Percentiles rank a stretch among this genome's conserved stretches.
Evolutionary conservation across 441 rosid species (phyloP).

Genomic region (Adansonia rubrostipa): DNA sequence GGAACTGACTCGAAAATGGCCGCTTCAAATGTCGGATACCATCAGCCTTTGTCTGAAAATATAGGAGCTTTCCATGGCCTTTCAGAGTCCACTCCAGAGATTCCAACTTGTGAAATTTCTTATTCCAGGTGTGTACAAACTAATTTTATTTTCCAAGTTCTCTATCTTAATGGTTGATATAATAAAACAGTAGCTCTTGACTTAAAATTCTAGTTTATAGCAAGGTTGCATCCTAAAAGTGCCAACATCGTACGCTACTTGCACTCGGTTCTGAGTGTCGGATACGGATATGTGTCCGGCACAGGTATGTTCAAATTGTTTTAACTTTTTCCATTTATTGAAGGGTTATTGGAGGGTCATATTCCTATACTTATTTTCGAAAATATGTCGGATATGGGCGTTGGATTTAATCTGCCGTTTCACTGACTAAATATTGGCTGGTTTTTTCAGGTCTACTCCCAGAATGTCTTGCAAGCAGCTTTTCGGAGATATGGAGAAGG

Average conservation of each 20-base stretch:
- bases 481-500: slow-evolving; percentile 50
- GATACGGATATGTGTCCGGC: no score
- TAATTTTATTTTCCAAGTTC: not conserved
- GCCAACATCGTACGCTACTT: not conserved
- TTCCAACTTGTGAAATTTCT: slow-evolving; percentile 59
- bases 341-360: no score
- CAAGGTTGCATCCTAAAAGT: not conserved
- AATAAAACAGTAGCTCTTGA: not conserved
- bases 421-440: slow-evolving; percentile 23
- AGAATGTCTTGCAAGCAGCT: slow-evolving; percentile 40
- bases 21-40: slow-evolving; percentile 41
- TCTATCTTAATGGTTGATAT: not conserved
- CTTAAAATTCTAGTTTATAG: not conserved
- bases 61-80: slow-evolving; percentile 46
- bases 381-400: no score
- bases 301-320: not conserved
- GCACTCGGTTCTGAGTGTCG: no score
- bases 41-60: slow-evolving; percentile 43
- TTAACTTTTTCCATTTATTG: no score
- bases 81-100: slow-evolving; percentile 73
- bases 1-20: slow-evolving; percentile 52
- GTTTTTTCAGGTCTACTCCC: slow-evolving; percentile 50
- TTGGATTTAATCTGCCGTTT: slow-evolving; percentile 5
- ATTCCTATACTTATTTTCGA: no score
- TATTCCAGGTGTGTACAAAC: slow-evolving; percentile 54